phyloP scores from a whole-genome alignment of 805 yeast genomes.

The Yamadazyma endophytica region DNA sequence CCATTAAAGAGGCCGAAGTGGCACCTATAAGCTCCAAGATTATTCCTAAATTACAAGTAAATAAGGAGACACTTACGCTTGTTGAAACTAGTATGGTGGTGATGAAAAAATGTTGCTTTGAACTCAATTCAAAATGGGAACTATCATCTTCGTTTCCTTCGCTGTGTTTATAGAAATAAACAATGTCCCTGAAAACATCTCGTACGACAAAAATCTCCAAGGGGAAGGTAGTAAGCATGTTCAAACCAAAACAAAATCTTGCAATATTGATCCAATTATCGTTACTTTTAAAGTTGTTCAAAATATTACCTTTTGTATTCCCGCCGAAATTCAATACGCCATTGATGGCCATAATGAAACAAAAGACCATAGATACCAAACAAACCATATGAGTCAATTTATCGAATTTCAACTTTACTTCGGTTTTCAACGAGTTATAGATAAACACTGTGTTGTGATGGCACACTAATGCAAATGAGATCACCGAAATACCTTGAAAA shows the following conservation, averaged over 20 bases:
- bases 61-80: slow-evolving; percentile 72
- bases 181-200: slow-evolving; percentile 74
- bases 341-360: slow-evolving; percentile 71
- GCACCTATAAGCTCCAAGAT: slow-evolving; percentile 89
- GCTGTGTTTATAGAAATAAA: slow-evolving; percentile 18
- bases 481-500: slow-evolving; percentile 90
- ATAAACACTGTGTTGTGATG: slow-evolving; percentile 93
- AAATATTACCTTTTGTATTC: slow-evolving; percentile 78
- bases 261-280: slow-evolving; percentile 81
- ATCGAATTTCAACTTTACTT: slow-evolving; percentile 72
- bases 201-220: slow-evolving; percentile 86
- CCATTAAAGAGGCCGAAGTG: slow-evolving; percentile 88
- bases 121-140: slow-evolving; percentile 38
- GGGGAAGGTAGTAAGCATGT: slow-evolving; percentile 91
- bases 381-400: slow-evolving; percentile 81
- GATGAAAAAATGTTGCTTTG: slow-evolving; percentile 52
- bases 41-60: slow-evolving; percentile 86
- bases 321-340: slow-evolving; percentile 76
- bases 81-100: slow-evolving; percentile 63
- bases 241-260: slow-evolving; percentile 84
- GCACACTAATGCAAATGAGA: slow-evolving; percentile 92
- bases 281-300: slow-evolving; percentile 78
- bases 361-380: slow-evolving; percentile 71
- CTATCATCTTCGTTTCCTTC: slow-evolving; percentile 18
- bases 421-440: slow-evolving; percentile 74